Conservation (phyloP, 169 alveolate genomes). For the Babesia ovata region DNA sequence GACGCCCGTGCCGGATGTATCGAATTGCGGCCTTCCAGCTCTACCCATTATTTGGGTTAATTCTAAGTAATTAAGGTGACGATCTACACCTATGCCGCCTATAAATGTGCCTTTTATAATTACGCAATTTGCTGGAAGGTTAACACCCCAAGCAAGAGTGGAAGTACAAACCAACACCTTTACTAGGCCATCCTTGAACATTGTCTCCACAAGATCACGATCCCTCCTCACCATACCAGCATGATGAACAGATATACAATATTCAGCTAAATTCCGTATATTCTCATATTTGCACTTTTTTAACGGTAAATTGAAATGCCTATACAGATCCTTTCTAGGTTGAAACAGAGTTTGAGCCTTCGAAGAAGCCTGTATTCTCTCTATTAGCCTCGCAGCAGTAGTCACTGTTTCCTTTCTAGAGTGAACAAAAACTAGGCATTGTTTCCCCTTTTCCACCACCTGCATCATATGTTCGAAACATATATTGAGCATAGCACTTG, state of each 20-base stretch:
- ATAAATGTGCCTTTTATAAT: constrained; percentile 99
- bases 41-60: constrained; percentile 99
- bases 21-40: constrained; percentile 99
- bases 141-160: constrained; percentile 99
- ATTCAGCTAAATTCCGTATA: constrained; percentile 84
- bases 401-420: constrained; percentile 93
- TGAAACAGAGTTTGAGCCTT: constrained; percentile 38
- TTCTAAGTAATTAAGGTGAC: constrained; percentile 95
- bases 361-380: constrained; percentile 40
- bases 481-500: constrained; percentile 29
- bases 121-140: constrained; percentile 99
- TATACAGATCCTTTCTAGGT: constrained; percentile 51
- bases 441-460: constrained; percentile 71
- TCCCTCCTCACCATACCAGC: constrained; percentile 96
- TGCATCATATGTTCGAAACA: constrained; percentile 66
- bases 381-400: constrained; percentile 86
- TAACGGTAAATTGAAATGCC: constrained; percentile 37
- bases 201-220: constrained; percentile 93
- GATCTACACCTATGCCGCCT: constrained; percentile 96
- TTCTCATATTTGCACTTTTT: constrained; percentile 7
- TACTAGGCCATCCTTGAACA: constrained; percentile 93
- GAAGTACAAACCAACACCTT: constrained; percentile 97
- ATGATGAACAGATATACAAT: constrained; percentile 98
- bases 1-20: constrained; percentile 93
- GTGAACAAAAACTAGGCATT: constrained; percentile 76